These are phyloP conservation scores for Heterobasidion parviporum DNA, from an alignment of 1,284 basidiomycete genomes.

Conservation along the genomic window DNA sequence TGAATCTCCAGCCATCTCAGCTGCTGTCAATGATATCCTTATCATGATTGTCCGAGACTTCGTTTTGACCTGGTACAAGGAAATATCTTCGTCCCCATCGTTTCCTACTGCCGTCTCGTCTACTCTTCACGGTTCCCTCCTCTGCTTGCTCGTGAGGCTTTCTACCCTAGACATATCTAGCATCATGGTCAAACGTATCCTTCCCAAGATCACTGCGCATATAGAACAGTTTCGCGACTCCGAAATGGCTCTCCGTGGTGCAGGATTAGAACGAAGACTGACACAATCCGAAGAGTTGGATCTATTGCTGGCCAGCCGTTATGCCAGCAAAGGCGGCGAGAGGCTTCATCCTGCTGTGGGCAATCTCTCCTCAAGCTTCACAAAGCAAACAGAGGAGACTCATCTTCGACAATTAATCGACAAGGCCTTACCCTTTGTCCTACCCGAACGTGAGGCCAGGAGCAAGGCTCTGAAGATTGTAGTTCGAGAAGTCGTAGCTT, in stretches of 20 bases:
- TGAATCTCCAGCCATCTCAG: constrained; percentile 53
- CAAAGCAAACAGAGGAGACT: constrained; percentile 81
- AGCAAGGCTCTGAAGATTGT: constrained; percentile 70
- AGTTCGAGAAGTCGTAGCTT: constrained; percentile 77
- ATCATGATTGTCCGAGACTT: constrained; percentile 79
- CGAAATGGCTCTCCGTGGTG: constrained; percentile 75
- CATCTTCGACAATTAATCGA: constrained; percentile 73
- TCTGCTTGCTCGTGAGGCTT: constrained; percentile 47
- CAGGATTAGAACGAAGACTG: constrained; percentile 64
- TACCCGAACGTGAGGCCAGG: constrained; percentile 69
- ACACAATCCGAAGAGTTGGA: constrained; percentile 86
- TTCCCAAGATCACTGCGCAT: constrained; percentile 85
- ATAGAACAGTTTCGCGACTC: constrained; percentile 88
- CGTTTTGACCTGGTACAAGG: constrained; percentile 78
- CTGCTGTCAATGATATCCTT: constrained; percentile 69
- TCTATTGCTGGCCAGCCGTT: constrained; percentile 72
- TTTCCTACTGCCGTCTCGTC: constrained; percentile 82
- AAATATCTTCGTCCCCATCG: constrained; percentile 76
- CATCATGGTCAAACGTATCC: constrained; percentile 73
- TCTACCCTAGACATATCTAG: constrained; percentile 65
- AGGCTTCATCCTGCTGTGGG: constrained; percentile 75
- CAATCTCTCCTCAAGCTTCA: constrained; percentile 81
- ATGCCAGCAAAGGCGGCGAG: constrained; percentile 52
- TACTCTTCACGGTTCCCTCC: constrained; percentile 62
- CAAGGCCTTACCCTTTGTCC: constrained; percentile 57